Base-by-base conservation (phyloP, 2,329 filamentous ascomycete genomes). In the Ophiostoma sp. region DNA sequence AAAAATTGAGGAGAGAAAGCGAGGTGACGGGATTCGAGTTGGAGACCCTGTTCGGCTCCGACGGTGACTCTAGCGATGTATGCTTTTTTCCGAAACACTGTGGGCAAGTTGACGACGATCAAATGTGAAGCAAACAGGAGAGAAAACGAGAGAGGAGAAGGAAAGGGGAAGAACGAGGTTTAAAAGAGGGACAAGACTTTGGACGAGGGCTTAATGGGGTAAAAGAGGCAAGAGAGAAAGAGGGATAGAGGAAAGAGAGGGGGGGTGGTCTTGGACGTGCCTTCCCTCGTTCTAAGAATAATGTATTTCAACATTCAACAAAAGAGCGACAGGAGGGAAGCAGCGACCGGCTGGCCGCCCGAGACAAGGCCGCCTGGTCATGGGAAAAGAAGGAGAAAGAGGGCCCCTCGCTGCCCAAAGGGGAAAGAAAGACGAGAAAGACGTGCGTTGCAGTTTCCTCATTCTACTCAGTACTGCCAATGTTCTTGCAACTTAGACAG, bases 381-480 rank as follows among this genome's bases (percentile, higher is more conserved):
- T 45, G 52, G 55, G 25, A 70, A 28, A 48, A 31, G 3, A 48
- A 48, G 6, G 17, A 45, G 69, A 28, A 31, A 61, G 50, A 48
- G 50, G 6, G 22, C 25, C 28, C 66, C 31, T 70, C 50, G 57
- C n/a, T 28, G 11, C 69, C 52, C 69, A 59, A 59, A 70, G 50
- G 15, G 57, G 45, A 64, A 71, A 36, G 70, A 71, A 63, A 71
- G 69, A 64, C 55, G 25, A 48, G 55, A 45, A 25, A 22, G 39
- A 36, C 39, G 36, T 70, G 69, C 55, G 42, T 22, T 25, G 69
- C 39, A 22, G 69, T 36, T 71, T 63, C 55, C 39, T 71, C 22
- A 25, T 70, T 45, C 25, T 59, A n/a, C n/a, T n/a, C n/a, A n/a
- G n/a, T n/a, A 19, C 22, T 36, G 19, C 61, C 33, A n/a, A 17